Conservation (phyloP, 768 basidiomycete species). For the Boletus patriciae region DNA sequence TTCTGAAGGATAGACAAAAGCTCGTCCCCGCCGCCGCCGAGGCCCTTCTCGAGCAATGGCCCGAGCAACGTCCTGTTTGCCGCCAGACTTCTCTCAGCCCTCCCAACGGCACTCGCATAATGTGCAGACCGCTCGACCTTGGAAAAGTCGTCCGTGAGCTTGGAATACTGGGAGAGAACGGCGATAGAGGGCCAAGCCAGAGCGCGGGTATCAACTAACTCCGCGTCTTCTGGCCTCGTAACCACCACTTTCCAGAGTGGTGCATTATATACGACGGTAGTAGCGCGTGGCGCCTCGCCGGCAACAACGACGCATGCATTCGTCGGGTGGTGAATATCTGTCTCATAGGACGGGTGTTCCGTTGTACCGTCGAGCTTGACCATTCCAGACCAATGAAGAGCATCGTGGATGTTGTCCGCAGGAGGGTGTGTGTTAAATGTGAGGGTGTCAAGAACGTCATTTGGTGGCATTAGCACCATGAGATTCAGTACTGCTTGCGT, state of each 20-base stretch:
- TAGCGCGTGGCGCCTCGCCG: neutral
- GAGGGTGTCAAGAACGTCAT: conserved; percentile 14
- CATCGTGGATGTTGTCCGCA: neutral
- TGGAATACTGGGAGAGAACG: neutral
- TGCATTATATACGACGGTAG: neutral
- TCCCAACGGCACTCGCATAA: neutral
- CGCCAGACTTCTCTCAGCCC: conserved; percentile 6
- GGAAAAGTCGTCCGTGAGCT: conserved; percentile 4
- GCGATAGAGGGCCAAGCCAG: neutral
- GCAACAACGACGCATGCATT: neutral
- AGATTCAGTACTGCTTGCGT: neutral
- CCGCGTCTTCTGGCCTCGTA: neutral
- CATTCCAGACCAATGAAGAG: conserved; percentile 13
- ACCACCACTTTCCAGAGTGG: conserved; percentile 7
- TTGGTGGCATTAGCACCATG: conserved; percentile 7
- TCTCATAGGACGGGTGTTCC: conserved; percentile 15
- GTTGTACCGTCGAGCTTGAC: conserved; percentile 1
- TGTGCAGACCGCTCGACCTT: conserved; percentile 1
- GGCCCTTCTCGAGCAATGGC: neutral
- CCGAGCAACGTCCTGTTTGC: neutral
- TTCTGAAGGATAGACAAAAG: neutral
- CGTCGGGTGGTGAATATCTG: conserved; percentile 3
- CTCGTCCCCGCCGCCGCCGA: neutral
- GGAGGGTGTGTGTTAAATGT: conserved; percentile 8
- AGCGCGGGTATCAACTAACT: neutral